phyloP scores from a whole-genome alignment of 805 yeast species.

The Saccharomycopsis malanga region DNA sequence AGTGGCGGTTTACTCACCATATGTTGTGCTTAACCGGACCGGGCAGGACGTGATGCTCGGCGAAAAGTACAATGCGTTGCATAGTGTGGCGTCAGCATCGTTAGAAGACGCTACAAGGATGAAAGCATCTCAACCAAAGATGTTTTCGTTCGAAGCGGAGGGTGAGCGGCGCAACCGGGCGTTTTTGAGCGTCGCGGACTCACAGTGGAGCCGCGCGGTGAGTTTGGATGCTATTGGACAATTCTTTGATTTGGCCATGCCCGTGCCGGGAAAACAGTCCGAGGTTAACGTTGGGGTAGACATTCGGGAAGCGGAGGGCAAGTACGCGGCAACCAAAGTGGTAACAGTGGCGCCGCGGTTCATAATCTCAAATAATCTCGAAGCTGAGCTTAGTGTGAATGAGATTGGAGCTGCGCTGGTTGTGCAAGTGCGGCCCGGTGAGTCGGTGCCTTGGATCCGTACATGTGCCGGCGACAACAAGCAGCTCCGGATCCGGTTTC shows the following conservation, averaged over 20 bases:
- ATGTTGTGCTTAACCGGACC: conserved; percentile 74
- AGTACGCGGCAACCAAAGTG: conserved; percentile 67
- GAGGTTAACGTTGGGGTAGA: conserved; percentile 74
- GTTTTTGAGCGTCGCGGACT: conserved; percentile 54
- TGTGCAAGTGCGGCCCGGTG: conserved; percentile 39
- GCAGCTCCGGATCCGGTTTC: conserved; percentile 53
- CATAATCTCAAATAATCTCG: conserved; percentile 56
- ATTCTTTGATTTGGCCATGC: conserved; percentile 48
- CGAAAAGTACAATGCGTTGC: conserved; percentile 46
- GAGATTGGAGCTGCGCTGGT: conserved; percentile 60
- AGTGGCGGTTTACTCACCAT: conserved; percentile 75
- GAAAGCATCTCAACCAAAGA: conserved; percentile 46
- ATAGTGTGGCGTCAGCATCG: conserved; percentile 33
- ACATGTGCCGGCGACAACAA: conserved; percentile 46
- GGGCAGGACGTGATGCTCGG: conserved; percentile 58
- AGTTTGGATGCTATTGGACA: conserved; percentile 92
- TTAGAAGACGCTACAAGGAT: conserved; percentile 26
- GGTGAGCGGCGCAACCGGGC: conserved; percentile 61
- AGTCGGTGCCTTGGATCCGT: conserved; percentile 52
- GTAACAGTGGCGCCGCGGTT: conserved; percentile 80
- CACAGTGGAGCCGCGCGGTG: conserved; percentile 63
- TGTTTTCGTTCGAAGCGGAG: conserved; percentile 76
- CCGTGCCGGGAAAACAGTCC: conserved; percentile 39
- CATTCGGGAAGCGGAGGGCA: conserved; percentile 79
- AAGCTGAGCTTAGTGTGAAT: conserved; percentile 48